A percentile compares a stretch with the other conserved stretches of the same genome.
Conservation (phyloP, 2,329 filamentous ascomycete species). For the Fusarium pseudograminearum region DNA sequence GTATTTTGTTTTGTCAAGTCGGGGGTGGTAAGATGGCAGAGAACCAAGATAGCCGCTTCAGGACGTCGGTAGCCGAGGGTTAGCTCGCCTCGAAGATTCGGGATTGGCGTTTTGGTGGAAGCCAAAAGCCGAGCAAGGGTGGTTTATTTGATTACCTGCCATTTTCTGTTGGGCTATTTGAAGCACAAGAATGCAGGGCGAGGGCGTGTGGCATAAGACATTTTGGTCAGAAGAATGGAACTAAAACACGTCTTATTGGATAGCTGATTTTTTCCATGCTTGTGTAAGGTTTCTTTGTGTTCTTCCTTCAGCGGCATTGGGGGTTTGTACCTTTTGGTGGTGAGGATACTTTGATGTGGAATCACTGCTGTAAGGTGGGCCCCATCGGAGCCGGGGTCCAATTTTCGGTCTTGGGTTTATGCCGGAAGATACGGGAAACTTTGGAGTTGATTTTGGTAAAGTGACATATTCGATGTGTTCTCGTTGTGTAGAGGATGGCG, state of each 20-base stretch:
- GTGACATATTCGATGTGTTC: background rate
- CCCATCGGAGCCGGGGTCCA: constrained; percentile 37
- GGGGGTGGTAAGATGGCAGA: constrained; percentile 38
- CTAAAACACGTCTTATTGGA: background rate
- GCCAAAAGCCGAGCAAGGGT: constrained; percentile 41
- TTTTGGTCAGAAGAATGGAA: constrained; percentile 38
- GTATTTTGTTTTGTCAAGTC: constrained; percentile 41
- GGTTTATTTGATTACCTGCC: background rate
- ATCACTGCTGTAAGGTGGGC: constrained; percentile 17
- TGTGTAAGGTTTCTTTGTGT: constrained; percentile 1
- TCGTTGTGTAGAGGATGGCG: background rate
- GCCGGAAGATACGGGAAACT: constrained; percentile 28
- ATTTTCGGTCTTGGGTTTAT: constrained; percentile 20
- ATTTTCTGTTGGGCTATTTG: constrained; percentile 4
- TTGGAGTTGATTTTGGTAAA: background rate
- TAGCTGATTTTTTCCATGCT: background rate
- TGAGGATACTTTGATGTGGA: background rate
- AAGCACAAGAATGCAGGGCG: constrained; percentile 14
- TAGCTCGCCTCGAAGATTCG: constrained; percentile 39
- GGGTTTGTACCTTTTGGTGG: constrained; percentile 6
- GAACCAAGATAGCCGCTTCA: constrained; percentile 28
- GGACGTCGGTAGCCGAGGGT: constrained; percentile 46
- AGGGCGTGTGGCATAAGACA: constrained; percentile 42
- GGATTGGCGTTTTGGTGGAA: constrained; percentile 28
- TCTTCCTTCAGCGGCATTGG: constrained; percentile 23